Percentiles rank a stretch among this genome's conserved stretches.
Conservation (phyloP, 805 yeast genomes). For the Candida khao-thaluensis region DNA sequence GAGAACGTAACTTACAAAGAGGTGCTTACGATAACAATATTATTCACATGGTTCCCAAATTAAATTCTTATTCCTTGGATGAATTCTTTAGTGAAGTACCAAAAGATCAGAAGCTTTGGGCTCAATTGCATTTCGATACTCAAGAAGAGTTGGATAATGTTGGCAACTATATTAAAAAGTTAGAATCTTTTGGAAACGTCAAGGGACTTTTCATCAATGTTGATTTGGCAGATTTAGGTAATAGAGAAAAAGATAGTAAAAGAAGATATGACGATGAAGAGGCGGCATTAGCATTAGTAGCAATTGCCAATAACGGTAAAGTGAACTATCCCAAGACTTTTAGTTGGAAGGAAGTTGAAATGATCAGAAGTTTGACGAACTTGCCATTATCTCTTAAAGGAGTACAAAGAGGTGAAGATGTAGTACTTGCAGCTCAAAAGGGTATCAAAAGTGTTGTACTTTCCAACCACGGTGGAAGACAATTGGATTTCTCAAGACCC, state of each 20-base stretch:
- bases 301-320: slow-evolving; percentile 10
- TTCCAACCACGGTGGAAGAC: slow-evolving; percentile 90
- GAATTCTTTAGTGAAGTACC: slow-evolving; percentile 28
- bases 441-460: slow-evolving; percentile 75
- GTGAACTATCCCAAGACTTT: slow-evolving; percentile 11
- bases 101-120: slow-evolving; percentile 33
- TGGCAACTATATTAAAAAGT: slow-evolving; percentile 28
- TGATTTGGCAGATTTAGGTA: slow-evolving; percentile 34
- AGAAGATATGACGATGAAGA: slow-evolving; percentile 10
- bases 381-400: slow-evolving; percentile 63
- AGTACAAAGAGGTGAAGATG: slow-evolving; percentile 78
- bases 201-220: slow-evolving; percentile 34
- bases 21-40: slow-evolving; percentile 32
- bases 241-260: slow-evolving; percentile 44
- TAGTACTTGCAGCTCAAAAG: slow-evolving; percentile 63
- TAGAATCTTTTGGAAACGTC: slow-evolving; percentile 24
- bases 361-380: slow-evolving; percentile 27
- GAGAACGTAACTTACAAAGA: slow-evolving; percentile 21
- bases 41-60: slow-evolving; percentile 33
- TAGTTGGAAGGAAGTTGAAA: slow-evolving; percentile 28
- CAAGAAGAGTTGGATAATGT: too few species aligned
- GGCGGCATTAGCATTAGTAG: slow-evolving; percentile 7
- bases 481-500: slow-evolving; percentile 74
- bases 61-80: slow-evolving; percentile 23
- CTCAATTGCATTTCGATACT: slow-evolving; percentile 26